Evolutionary conservation across 495 filamentous ascomycete species (phyloP).

Genomic region (Trichoderma erinaceum): DNA sequence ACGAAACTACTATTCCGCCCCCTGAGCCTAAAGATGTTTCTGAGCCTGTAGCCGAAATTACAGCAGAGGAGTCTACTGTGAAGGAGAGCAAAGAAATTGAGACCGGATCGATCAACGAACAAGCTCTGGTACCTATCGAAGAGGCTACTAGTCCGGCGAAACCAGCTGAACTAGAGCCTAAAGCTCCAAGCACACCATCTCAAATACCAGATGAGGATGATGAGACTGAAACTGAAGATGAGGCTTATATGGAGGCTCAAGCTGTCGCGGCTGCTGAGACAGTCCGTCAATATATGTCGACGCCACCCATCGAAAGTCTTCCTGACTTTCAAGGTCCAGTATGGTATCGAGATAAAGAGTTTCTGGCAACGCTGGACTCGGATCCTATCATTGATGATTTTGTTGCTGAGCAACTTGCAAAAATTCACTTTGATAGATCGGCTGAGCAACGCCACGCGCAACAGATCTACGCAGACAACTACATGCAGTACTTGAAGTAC

Average conservation of each 20-base stretch:
- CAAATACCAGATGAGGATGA: slow-evolving; percentile 35
- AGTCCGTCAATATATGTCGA: slow-evolving; percentile 41
- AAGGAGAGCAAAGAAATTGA: background rate
- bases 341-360: slow-evolving; percentile 37
- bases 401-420: slow-evolving; percentile 26
- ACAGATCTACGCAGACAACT: slow-evolving; percentile 32
- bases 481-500: slow-evolving; percentile 45
- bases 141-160: slow-evolving; percentile 27
- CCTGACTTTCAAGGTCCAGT: slow-evolving; percentile 32
- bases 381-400: slow-evolving; percentile 30
- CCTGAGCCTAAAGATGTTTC: background rate
- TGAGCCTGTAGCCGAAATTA: background rate
- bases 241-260: slow-evolving; percentile 56
- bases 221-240: slow-evolving; percentile 57
- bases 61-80: background rate
- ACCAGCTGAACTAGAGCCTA: slow-evolving; percentile 25
- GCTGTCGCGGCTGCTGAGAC: slow-evolving; percentile 46
- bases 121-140: slow-evolving; percentile 14
- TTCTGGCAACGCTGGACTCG: slow-evolving; percentile 28
- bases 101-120: background rate
- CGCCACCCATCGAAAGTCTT: slow-evolving; percentile 43
- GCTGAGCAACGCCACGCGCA: slow-evolving; percentile 28
- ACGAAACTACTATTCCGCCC: background rate
- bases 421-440: slow-evolving; percentile 21
- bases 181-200: slow-evolving; percentile 26